Evolutionary conservation across 768 basidiomycete genomes (phyloP).

Genomic region (Lanmaoa rubissima): DNA sequence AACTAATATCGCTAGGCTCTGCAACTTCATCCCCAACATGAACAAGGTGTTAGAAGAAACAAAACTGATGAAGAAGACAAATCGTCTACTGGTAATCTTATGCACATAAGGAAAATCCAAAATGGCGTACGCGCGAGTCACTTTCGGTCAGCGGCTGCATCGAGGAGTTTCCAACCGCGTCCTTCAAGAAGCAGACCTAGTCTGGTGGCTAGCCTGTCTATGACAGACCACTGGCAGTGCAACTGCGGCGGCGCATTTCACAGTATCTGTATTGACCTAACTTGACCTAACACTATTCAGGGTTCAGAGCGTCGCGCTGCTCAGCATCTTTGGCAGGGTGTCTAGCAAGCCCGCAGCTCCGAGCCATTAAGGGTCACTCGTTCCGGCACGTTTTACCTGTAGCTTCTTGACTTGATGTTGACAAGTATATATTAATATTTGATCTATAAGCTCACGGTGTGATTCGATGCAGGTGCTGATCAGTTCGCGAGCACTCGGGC

Average conservation of each 20-base stretch:
- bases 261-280: background rate
- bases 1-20: background rate
- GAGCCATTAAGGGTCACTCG: background rate
- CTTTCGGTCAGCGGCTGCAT: background rate
- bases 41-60: background rate
- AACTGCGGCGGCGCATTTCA: background rate
- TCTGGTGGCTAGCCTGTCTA: background rate
- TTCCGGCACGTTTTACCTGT: background rate
- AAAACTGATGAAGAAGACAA: background rate
- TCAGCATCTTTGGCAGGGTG: background rate
- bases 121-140: background rate
- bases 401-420: background rate
- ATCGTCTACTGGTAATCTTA: background rate
- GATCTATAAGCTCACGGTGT: background rate
- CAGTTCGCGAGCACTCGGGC: background rate
- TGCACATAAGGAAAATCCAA: background rate
- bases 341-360: background rate
- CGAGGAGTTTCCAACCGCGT: too few species aligned
- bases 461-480: background rate
- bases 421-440: background rate
- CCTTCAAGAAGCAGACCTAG: too few species aligned
- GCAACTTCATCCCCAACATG: slow-evolving; percentile 5
- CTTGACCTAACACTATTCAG: background rate
- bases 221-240: background rate
- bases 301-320: background rate